Conservation (phyloP, 208 protist genomes). For the Trypanosoma lewisi region DNA sequence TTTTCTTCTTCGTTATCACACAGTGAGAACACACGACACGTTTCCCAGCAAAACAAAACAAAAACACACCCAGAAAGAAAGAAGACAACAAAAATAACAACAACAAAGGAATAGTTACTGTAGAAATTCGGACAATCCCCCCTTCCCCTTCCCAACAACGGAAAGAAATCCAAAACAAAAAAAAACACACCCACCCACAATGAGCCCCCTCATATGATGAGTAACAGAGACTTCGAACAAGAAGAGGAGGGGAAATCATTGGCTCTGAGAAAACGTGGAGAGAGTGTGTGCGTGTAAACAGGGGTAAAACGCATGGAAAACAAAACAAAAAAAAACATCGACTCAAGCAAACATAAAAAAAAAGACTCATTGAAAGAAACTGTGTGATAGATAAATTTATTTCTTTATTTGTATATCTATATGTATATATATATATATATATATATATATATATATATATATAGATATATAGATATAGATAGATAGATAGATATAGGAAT, state of each 20-base stretch:
- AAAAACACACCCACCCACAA: too few species aligned
- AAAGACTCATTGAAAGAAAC: neutral
- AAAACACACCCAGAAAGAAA: constrained; percentile 1
- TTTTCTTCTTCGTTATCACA: too few species aligned
- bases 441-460: neutral
- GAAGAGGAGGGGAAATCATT: too few species aligned
- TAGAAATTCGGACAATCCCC: neutral
- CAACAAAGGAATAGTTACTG: neutral
- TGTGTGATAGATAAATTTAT: neutral
- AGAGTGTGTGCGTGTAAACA: too few species aligned
- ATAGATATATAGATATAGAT: neutral
- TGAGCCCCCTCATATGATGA: too few species aligned
- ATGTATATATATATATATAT: constrained; percentile 14
- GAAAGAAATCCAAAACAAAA: neutral
- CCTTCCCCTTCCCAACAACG: neutral
- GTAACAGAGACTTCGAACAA: too few species aligned
- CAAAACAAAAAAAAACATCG: constrained; percentile 7
- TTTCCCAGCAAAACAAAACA: too few species aligned
- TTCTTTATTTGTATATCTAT: neutral
- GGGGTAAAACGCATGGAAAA: neutral
- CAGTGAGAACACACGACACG: too few species aligned
- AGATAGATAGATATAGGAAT: too few species aligned
- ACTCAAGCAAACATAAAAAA: neutral
- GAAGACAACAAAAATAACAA: neutral
- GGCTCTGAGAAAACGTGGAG: too few species aligned